Percentiles rank a stretch among this genome's conserved stretches.
phyloP scores from a whole-genome alignment of 129 eudicot species.

The Solidago caesia region DNA sequence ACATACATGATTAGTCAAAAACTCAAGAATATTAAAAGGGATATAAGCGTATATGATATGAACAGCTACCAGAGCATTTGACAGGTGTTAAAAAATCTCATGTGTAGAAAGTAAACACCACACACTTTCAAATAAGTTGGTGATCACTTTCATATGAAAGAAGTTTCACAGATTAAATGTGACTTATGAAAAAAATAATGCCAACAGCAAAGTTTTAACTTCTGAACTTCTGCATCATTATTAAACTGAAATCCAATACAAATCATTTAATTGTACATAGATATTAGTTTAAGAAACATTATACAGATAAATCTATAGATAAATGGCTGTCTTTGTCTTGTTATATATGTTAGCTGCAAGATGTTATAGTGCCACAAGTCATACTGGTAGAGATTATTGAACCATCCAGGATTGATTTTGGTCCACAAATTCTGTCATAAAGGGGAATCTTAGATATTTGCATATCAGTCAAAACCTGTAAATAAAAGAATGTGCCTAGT shows the following conservation, averaged over 20 bases:
- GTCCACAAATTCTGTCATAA: conserved; percentile 1
- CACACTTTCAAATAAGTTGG: neutral
- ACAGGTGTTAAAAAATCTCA: neutral
- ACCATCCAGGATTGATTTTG: too few species aligned
- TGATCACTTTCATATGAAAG: neutral
- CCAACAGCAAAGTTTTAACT: neutral
- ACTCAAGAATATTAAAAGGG: neutral
- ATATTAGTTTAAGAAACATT: neutral
- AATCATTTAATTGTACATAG: neutral
- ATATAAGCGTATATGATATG: neutral
- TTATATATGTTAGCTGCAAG: too few species aligned
- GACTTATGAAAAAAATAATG: neutral
- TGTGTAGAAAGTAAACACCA: neutral
- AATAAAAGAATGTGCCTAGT: neutral
- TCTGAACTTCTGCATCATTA: neutral
- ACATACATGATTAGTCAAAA: neutral
- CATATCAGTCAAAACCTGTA: conserved; percentile 7
- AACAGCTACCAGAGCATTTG: conserved; percentile 5
- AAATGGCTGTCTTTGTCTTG: too few species aligned
- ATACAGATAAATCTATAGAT: too few species aligned
- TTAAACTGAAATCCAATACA: neutral
- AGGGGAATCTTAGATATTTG: neutral
- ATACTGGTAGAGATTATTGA: too few species aligned
- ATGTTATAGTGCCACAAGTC: too few species aligned
- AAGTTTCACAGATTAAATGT: neutral